Conservation (phyloP, 2,329 filamentous ascomycete genomes). For the Pseudocercospora ulei region DNA sequence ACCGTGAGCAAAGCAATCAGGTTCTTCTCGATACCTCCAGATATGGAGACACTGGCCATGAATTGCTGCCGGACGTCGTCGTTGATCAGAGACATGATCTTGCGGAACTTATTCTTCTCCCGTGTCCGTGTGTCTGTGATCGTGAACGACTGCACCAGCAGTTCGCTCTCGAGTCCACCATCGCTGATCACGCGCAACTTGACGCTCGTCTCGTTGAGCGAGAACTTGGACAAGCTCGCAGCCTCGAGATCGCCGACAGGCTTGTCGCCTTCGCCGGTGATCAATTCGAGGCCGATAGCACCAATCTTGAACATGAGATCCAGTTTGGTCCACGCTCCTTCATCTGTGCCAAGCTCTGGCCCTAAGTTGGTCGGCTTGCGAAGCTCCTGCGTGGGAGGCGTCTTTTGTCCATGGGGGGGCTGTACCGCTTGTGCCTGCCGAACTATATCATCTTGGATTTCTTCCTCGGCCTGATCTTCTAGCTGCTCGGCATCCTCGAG, state of each 20-base stretch:
- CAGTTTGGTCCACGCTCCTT: conserved; percentile 79
- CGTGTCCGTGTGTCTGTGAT: conserved; percentile 83
- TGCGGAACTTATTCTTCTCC: conserved; percentile 90
- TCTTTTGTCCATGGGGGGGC: conserved; percentile 40
- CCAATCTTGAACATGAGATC: conserved; percentile 85
- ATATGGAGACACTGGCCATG: conserved; percentile 93
- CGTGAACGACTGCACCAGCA: conserved; percentile 87
- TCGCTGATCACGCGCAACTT: conserved; percentile 92
- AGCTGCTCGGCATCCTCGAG: conserved; percentile 58
- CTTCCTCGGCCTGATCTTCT: conserved; percentile 63
- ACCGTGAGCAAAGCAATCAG: conserved; percentile 86
- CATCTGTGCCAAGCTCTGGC: conserved; percentile 60
- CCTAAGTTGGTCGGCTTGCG: conserved; percentile 31
- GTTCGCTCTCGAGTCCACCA: conserved; percentile 80
- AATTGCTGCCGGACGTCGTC: conserved; percentile 88
- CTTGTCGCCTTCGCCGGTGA: conserved; percentile 63
- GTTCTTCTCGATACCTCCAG: conserved; percentile 68
- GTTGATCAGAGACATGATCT: conserved; percentile 96
- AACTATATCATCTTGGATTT: conserved; percentile 53
- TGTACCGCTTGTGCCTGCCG: conserved; percentile 43
- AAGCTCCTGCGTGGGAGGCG: conserved; percentile 13
- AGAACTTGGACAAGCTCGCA: conserved; percentile 85
- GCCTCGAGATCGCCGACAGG: conserved; percentile 69
- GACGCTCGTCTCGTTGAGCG: conserved; percentile 79
- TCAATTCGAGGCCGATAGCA: conserved; percentile 77